These are phyloP conservation scores for Ogataea parapolymorpha DNA, from an alignment of 805 yeast genomes.

Conservation along the genomic window DNA sequence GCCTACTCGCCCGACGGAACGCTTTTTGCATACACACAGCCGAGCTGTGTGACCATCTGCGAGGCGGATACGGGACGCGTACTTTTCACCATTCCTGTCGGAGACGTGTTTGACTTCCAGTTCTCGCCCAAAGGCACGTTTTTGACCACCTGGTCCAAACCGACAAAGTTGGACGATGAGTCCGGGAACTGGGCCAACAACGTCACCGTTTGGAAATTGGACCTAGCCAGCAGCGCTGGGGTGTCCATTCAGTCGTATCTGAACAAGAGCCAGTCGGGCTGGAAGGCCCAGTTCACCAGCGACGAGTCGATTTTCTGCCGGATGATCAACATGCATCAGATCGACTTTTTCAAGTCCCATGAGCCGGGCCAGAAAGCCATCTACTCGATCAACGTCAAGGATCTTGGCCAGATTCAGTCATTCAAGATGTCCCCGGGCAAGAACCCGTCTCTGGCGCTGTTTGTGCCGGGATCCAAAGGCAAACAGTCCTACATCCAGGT, in stretches of 20 bases:
- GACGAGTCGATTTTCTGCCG: slow-evolving; percentile 74
- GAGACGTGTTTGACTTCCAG: slow-evolving; percentile 74
- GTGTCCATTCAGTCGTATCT: slow-evolving; percentile 48
- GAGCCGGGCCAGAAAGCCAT: slow-evolving; percentile 48
- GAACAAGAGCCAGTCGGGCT: slow-evolving; percentile 80
- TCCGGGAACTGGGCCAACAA: slow-evolving; percentile 75
- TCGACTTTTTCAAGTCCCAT: slow-evolving; percentile 60
- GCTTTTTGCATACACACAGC: slow-evolving; percentile 70
- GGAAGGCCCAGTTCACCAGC: slow-evolving; percentile 88
- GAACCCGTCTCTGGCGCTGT: slow-evolving; percentile 86
- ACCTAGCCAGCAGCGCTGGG: slow-evolving; percentile 16
- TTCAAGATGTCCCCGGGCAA: slow-evolving; percentile 82
- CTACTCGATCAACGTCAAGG: slow-evolving; percentile 55
- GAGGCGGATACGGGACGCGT: slow-evolving; percentile 51
- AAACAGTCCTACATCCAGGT: slow-evolving; percentile 87
- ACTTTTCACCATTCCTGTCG: slow-evolving; percentile 47
- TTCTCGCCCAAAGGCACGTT: slow-evolving; percentile 88
- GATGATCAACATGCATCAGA: slow-evolving; percentile 47
- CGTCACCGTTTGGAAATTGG: slow-evolving; percentile 69
- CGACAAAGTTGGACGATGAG: slow-evolving; percentile 58
- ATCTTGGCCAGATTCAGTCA: slow-evolving; percentile 41
- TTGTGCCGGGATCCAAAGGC: slow-evolving; percentile 81
- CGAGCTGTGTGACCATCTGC: slow-evolving; percentile 52
- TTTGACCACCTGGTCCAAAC: slow-evolving; percentile 87
- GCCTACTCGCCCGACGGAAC: slow-evolving; percentile 66